Evolutionary conservation across 2,329 filamentous ascomycete species (phyloP), one percentile per base, ranked within the genome.

Genomic region (Aspergillus floridensis): DNA sequence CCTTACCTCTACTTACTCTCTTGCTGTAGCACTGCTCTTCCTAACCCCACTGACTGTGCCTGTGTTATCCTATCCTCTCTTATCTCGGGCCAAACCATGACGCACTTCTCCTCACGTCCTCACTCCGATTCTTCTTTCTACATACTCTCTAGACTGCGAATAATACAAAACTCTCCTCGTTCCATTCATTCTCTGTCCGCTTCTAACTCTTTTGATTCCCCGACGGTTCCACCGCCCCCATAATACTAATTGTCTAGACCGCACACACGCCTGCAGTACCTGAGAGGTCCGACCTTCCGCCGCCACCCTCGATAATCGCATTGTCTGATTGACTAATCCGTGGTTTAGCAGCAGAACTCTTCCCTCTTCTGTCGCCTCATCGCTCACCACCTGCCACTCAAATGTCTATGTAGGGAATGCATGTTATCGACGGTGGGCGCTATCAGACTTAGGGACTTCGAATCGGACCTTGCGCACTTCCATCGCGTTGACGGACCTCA

Each of bases 1-100:
- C 12, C 48, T 51, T 55, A 21, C 57, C 51, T 49, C 55, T 31
- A 31, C 22, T 35, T 60, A n/a, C 31, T 46, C 32, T 35, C 16
- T 16, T 16, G 8, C 44, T 53, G 52, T 44, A 41, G 38, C 35
- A 29, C 51, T 55, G 44, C 46, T 53, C 50, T 21, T 52, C 49
- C 31, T 49, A 61, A 35, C 54, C 54, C 58, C 44, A 48, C 26
- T 41, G 5, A 6, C 32, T 59, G 22, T 48, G 49, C 6, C 32
- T 60, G 22, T 48, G 48, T 35, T 26, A 7, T 29, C 41, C 19
- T 59, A 48, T 52, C 19, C 47, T 29, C 49, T 50, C 60, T 59
- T 60, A 60, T 63, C 60, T 58, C 59, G 56, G 52, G 62, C 56
- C 68, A 64, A 73, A 74, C 63, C 64, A 74, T 74, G 72, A 74